These are phyloP conservation scores for Penicillium paradoxum DNA, from an alignment of 495 filamentous ascomycete species.

Conservation along the genomic window DNA sequence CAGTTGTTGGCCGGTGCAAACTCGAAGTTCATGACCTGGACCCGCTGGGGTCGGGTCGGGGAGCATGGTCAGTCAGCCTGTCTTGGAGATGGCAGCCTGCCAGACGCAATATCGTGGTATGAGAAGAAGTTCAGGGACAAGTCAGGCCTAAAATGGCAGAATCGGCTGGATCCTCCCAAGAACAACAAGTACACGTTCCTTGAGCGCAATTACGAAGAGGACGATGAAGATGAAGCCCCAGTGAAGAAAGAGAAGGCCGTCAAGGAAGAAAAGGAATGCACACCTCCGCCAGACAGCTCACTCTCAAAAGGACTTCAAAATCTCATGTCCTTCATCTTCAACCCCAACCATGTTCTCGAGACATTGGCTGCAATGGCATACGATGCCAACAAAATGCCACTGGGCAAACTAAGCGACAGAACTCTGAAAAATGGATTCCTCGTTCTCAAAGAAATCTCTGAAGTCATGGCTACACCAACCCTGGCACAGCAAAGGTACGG, in stretches of 20 bases:
- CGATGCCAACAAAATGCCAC: slow-evolving; percentile 69
- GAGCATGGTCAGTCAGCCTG: slow-evolving; percentile 57
- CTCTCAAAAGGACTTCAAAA: slow-evolving; percentile 55
- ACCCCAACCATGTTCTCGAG: slow-evolving; percentile 58
- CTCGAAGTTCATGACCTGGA: slow-evolving; percentile 52
- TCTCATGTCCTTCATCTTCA: slow-evolving; percentile 80
- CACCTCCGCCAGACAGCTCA: slow-evolving; percentile 42
- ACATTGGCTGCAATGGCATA: slow-evolving; percentile 68
- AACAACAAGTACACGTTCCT: slow-evolving; percentile 71
- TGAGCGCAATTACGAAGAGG: slow-evolving; percentile 61
- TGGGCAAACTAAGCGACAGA: slow-evolving; percentile 75
- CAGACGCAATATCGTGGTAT: slow-evolving; percentile 50
- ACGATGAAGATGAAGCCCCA: slow-evolving; percentile 54
- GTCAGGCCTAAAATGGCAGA: slow-evolving; percentile 61
- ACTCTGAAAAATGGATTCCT: slow-evolving; percentile 69
- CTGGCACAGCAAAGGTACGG: slow-evolving; percentile 46
- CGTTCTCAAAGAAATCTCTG: slow-evolving; percentile 66
- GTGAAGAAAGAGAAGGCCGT: slow-evolving; percentile 4
- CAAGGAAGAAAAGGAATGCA: slow-evolving; percentile 29
- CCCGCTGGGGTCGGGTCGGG: slow-evolving; percentile 75
- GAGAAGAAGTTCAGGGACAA: slow-evolving; percentile 76
- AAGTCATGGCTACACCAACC: slow-evolving; percentile 49
- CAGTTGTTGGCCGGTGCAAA: slow-evolving; percentile 38
- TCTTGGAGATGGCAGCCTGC: slow-evolving; percentile 38
- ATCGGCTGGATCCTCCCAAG: slow-evolving; percentile 56